A percentile compares a stretch with the other conserved stretches of the same genome.
phyloP scores from a whole-genome alignment of 108 stramenopile species.

The Cyclotella kingstonii region DNA sequence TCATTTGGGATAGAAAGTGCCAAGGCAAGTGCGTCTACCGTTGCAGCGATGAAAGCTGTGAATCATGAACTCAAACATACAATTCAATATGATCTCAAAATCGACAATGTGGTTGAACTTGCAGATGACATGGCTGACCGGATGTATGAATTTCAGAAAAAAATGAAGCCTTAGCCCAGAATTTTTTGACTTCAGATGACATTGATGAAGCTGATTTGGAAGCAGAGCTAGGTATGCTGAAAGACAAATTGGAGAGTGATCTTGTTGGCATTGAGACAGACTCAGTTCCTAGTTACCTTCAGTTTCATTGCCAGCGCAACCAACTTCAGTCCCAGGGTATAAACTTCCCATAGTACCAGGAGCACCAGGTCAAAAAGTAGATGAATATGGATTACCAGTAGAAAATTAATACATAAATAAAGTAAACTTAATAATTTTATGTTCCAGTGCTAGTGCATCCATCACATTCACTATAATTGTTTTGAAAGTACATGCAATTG shows the following conservation, averaged over 20 bases:
- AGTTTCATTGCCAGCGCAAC: slow-evolving; percentile 45
- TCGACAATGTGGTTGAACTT: slow-evolving; percentile 93
- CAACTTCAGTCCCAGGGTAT: slow-evolving; percentile 41
- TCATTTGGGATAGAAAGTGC: slow-evolving; percentile 90
- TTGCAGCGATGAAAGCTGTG: slow-evolving; percentile 95
- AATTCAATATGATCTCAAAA: slow-evolving; percentile 88
- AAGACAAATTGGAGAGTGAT: slow-evolving; percentile 89
- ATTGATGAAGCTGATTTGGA: slow-evolving; percentile 96
- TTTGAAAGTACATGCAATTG: too few species aligned
- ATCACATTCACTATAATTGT: too few species aligned
- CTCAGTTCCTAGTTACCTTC: slow-evolving; percentile 65
- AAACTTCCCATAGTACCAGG: slow-evolving; percentile 37
- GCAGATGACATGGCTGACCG: slow-evolving; percentile 77
- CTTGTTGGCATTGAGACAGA: slow-evolving; percentile 48
- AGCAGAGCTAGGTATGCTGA: slow-evolving; percentile 94
- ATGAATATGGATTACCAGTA: slow-evolving; percentile 65
- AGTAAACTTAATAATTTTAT: not conserved
- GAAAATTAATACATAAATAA: slow-evolving; percentile 5
- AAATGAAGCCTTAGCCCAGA: slow-evolving; percentile 91
- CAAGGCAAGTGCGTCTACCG: slow-evolving; percentile 89
- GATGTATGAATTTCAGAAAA: slow-evolving; percentile 95
- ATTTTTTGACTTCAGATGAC: slow-evolving; percentile 92
- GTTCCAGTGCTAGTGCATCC: not conserved
- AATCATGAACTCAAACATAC: slow-evolving; percentile 82
- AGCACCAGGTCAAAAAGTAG: slow-evolving; percentile 31